Conservation (phyloP, 176 grass and related monocot species). For the Hsuehochloa calcarea region DNA sequence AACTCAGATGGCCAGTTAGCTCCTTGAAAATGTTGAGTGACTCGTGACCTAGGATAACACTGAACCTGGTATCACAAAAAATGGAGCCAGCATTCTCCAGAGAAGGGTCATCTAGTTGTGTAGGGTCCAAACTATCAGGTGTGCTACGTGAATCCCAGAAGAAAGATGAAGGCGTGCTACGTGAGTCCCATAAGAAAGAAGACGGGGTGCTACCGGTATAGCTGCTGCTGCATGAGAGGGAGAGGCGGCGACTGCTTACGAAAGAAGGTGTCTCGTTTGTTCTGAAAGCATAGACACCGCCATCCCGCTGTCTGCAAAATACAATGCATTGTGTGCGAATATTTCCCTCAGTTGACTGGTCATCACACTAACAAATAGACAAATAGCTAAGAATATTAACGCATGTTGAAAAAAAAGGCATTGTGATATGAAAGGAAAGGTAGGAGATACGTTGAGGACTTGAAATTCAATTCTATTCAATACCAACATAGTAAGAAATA, state of each 20-base stretch:
- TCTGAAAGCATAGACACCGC: neutral
- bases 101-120: conserved; percentile 17
- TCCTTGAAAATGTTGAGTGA: neutral
- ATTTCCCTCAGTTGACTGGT: neutral
- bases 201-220: neutral
- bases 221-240: conserved; percentile 10
- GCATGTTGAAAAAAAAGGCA: no score
- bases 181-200: conserved; percentile 1
- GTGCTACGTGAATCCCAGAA: conserved; percentile 6
- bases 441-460: no score
- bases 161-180: conserved; percentile 10
- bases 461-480: no score
- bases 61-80: conserved; percentile 14
- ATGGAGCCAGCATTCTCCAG: conserved; percentile 3
- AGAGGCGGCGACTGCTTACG: neutral
- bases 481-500: no score
- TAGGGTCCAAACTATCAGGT: neutral
- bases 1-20: neutral
- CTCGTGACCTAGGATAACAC: neutral
- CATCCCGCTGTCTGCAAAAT: neutral
- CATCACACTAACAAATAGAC: neutral
- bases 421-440: no score
- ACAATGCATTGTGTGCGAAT: neutral
- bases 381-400: neutral
- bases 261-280: neutral